Evolutionary conservation across 306 rosid species (phyloP).

Genomic region (Castanea sativa): DNA sequence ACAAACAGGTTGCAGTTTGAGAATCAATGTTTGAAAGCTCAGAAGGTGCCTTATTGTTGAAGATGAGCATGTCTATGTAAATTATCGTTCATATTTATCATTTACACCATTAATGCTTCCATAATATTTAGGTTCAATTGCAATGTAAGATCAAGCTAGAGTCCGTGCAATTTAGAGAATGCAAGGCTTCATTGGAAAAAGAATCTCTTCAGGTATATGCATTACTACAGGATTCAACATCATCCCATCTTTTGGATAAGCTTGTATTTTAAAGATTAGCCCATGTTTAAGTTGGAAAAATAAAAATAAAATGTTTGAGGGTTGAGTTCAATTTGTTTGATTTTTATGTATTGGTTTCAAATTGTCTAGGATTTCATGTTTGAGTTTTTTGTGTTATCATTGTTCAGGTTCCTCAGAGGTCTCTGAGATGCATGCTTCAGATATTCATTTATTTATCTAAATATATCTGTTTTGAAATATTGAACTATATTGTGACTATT

Average conservation of each 20-base stretch:
- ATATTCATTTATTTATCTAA: neutral
- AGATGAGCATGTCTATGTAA: neutral
- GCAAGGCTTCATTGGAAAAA: conserved; percentile 70
- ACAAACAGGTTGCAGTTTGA: conserved; percentile 58
- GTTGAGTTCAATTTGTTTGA: neutral
- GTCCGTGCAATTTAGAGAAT: conserved; percentile 64
- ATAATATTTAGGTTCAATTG: conserved; percentile 65
- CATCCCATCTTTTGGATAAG: conserved; percentile 1
- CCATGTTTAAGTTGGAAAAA: conserved; percentile 1
- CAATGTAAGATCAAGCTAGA: conserved; percentile 80
- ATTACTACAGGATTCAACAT: neutral
- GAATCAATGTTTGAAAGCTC: conserved; percentile 77
- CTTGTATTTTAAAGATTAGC: neutral
- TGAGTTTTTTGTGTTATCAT: neutral
- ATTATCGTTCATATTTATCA: neutral
- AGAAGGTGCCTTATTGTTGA: conserved; percentile 54
- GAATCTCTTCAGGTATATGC: conserved; percentile 76
- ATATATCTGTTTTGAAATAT: neutral
- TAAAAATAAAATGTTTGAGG: neutral
- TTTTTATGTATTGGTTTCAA: neutral
- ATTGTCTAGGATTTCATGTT: neutral
- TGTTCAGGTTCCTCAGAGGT: too few relatives aligned
- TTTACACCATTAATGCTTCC: neutral
- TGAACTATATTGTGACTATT: neutral
- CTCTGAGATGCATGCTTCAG: too few relatives aligned